Base-by-base conservation (phyloP, 2,329 filamentous ascomycete genomes). In the Trichoderma semiorbis region DNA sequence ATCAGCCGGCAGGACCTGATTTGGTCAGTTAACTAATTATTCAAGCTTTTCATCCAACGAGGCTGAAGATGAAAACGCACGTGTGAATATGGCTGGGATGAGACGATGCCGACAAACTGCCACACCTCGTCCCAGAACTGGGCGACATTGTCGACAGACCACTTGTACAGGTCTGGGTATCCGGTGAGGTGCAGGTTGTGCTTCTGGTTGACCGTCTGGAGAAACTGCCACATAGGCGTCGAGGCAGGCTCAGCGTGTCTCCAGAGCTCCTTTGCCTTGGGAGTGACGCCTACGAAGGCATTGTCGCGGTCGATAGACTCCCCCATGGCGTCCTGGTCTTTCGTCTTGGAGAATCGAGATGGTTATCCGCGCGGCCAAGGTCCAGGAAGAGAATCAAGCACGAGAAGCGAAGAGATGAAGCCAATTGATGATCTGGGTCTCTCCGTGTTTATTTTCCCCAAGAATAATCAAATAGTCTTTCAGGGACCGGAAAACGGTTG, bases 71-170 rank as follows among this genome's bases (percentile, higher is more conserved):
- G 10, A 2, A 24, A 28, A 64, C 83, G 72, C 79, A 93, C 91
- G 82, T 87, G 80, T 30, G 86, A 83, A 78, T 89, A 95, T 8
- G 84, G 81, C 76, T 84, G 85, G 28, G 92, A 92, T 6, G 93
- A 89, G 74, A 86, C 90, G 75, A 98, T 87, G 57, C 92, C 92
- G 3, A 92, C 92, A 81, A 92, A 95, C 55, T 92, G 85, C 95
- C 95, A 98, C 11, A 94, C 88, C 70, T 94, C 91, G 64, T 88
- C 90, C 95, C 95, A 98, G 80, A 98, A 97, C 1, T 86, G 83
- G 28, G 90, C 86, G 8, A 94, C 86, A 76, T 95, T 86, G 8
- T 91, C 88, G 74, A 96, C 87, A 75, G 94, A 97, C 95, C 95
- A 98, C 79, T 88, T 83, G 83, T 95, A 92, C 10, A 98, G 87